These are phyloP conservation scores for Bretschneidera sinensis DNA, from an alignment of 345 rosid species.

Conservation along the genomic window DNA sequence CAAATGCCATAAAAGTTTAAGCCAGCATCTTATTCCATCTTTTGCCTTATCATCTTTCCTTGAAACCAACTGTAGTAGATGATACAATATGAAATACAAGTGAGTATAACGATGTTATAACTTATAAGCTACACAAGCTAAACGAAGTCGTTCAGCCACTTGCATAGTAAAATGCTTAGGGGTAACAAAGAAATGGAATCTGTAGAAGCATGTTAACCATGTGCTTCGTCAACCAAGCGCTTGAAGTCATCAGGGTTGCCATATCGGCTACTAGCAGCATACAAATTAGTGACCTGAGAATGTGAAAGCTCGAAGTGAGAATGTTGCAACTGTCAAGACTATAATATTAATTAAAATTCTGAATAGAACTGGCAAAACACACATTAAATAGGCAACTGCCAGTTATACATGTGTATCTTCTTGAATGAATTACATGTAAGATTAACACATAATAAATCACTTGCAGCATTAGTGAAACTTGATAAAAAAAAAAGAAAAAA, in stretches of 20 bases:
- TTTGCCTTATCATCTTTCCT: no score
- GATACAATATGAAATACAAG: no score
- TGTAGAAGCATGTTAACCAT: constrained; percentile 42
- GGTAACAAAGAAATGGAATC: background rate
- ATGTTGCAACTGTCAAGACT: background rate
- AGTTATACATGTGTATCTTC: background rate
- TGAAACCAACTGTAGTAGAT: no score
- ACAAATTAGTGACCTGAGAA: constrained; percentile 81
- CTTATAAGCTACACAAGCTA: background rate
- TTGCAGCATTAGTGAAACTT: no score
- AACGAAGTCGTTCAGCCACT: background rate
- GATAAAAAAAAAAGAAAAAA: no score
- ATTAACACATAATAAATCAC: no score
- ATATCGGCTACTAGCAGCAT: constrained; percentile 86
- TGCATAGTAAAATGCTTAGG: background rate
- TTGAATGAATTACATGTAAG: background rate
- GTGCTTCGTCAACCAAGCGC: constrained; percentile 90
- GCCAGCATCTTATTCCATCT: background rate
- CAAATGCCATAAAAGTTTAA: background rate
- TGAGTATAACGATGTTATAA: no score
- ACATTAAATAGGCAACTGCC: background rate
- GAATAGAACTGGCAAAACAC: background rate
- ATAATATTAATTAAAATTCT: no score
- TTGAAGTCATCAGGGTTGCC: constrained; percentile 98
- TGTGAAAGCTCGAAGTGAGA: background rate